Percentiles rank a stretch among this genome's conserved stretches.
phyloP scores from a whole-genome alignment of 108 stramenopile genomes.

The Nitzschia inconspicua region DNA sequence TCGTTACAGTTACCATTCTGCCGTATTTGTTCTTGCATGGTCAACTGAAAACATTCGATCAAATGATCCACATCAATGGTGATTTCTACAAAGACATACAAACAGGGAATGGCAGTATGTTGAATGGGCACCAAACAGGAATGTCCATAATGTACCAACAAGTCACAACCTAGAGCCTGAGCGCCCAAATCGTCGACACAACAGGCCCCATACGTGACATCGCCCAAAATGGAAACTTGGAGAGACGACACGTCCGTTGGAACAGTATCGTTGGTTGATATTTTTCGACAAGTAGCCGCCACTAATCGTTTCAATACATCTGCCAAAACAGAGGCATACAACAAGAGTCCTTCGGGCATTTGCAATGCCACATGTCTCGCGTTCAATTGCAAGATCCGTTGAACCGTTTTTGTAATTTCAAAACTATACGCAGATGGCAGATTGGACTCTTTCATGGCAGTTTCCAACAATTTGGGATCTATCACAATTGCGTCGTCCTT shows the following conservation, averaged over 20 bases:
- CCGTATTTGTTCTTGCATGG: conserved; percentile 15
- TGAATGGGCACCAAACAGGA: conserved; percentile 95
- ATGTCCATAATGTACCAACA: conserved; percentile 98
- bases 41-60: conserved; percentile 73
- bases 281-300: too few species aligned
- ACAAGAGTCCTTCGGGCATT: conserved; percentile 95
- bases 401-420: conserved; percentile 90
- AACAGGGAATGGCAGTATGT: conserved; percentile 75
- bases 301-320: conserved; percentile 89
- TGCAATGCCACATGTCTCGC: conserved; percentile 88
- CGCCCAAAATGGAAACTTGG: conserved; percentile 85
- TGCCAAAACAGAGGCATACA: conserved; percentile 93
- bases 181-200: conserved; percentile 97
- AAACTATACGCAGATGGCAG: conserved; percentile 79
- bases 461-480: conserved; percentile 45
- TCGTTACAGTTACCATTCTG: not conserved
- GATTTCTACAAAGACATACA: conserved; percentile 99
- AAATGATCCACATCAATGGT: conserved; percentile 86
- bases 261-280: not conserved
- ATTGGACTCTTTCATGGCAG: conserved; percentile 42
- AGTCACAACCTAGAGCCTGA: conserved; percentile 81
- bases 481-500: conserved; percentile 16
- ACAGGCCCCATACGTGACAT: conserved; percentile 99
- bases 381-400: conserved; percentile 54
- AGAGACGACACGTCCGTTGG: conserved; percentile 10